Conservation (phyloP, 768 basidiomycete genomes). For the Termitomyces sp. region DNA sequence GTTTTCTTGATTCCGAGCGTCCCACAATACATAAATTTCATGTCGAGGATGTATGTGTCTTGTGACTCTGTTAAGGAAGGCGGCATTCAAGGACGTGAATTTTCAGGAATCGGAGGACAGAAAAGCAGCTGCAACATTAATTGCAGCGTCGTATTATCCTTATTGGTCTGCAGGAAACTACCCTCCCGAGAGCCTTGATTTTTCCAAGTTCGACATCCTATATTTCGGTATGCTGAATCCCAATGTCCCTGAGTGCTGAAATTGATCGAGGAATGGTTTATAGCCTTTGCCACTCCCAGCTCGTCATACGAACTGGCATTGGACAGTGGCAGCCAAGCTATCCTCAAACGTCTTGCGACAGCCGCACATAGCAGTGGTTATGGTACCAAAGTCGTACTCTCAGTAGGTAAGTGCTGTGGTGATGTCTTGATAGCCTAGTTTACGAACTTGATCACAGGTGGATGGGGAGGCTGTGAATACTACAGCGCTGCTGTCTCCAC, state of each 20-base stretch:
- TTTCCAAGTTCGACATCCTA: conserved; percentile 59
- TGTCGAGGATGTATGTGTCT: not conserved
- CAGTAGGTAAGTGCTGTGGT: conserved; percentile 46
- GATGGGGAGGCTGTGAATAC: conserved; percentile 67
- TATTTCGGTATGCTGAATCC: conserved; percentile 47
- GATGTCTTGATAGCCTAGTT: conserved; percentile 6
- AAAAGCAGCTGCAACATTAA: conserved; percentile 18
- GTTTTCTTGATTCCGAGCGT: conserved; percentile 23
- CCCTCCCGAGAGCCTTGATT: conserved; percentile 58
- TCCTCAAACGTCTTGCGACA: conserved; percentile 53
- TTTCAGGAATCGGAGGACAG: not conserved
- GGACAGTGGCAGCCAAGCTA: conserved; percentile 42
- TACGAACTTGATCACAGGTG: conserved; percentile 30
- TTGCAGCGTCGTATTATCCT: conserved; percentile 44
- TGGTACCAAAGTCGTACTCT: conserved; percentile 62
- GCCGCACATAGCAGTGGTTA: conserved; percentile 50
- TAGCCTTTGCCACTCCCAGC: conserved; percentile 69
- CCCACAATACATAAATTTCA: not conserved
- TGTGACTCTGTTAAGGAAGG: not conserved
- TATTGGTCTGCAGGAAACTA: conserved; percentile 44
- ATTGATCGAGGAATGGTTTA: not conserved
- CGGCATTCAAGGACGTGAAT: not conserved
- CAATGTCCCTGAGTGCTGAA: not conserved
- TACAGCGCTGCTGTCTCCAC: conserved; percentile 59
- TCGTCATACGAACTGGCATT: conserved; percentile 48